Percentiles rank a stretch among this genome's conserved stretches.
phyloP scores from a whole-genome alignment of 176 grass and related monocot genomes.

The Phoenix dactylifera region DNA sequence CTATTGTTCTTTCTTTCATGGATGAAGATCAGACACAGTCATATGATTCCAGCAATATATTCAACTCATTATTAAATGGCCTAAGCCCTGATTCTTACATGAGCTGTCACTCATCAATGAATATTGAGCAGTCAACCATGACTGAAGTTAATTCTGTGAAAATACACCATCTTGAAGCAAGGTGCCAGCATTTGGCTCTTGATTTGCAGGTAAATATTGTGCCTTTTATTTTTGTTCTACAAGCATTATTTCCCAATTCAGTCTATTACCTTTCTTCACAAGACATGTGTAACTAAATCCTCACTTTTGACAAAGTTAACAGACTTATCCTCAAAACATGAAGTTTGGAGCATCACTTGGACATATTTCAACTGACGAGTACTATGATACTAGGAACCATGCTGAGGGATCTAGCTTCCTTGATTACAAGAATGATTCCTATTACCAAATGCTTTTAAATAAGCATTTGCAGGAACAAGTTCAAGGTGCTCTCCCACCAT shows the following conservation, averaged over 20 bases:
- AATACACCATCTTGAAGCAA: slow-evolving; percentile 78
- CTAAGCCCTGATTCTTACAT: slow-evolving; percentile 49
- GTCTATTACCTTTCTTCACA: too few species aligned
- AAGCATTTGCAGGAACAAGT: slow-evolving; percentile 55
- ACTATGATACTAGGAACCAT: slow-evolving; percentile 31
- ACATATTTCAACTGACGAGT: slow-evolving; percentile 63
- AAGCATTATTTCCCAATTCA: too few species aligned
- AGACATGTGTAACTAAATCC: neutral
- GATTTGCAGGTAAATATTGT: slow-evolving; percentile 60
- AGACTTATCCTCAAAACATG: slow-evolving; percentile 77
- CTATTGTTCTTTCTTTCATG: slow-evolving; percentile 62
- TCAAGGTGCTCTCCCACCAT: slow-evolving; percentile 63
- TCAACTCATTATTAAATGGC: slow-evolving; percentile 24
- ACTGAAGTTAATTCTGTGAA: slow-evolving; percentile 35
- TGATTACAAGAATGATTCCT: slow-evolving; percentile 7
- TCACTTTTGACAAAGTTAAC: slow-evolving; percentile 34
- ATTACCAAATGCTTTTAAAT: slow-evolving; percentile 37
- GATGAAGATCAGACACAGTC: slow-evolving; percentile 29
- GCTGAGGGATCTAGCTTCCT: slow-evolving; percentile 9
- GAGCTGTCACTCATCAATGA: slow-evolving; percentile 54
- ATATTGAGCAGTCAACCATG: slow-evolving; percentile 44
- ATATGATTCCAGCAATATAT: slow-evolving; percentile 16
- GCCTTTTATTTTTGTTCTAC: neutral
- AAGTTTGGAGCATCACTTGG: slow-evolving; percentile 50
- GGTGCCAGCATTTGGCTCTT: slow-evolving; percentile 53